These are phyloP conservation scores for Camelina neglecta DNA, from an alignment of 345 rosid genomes.

Conservation along the genomic window DNA sequence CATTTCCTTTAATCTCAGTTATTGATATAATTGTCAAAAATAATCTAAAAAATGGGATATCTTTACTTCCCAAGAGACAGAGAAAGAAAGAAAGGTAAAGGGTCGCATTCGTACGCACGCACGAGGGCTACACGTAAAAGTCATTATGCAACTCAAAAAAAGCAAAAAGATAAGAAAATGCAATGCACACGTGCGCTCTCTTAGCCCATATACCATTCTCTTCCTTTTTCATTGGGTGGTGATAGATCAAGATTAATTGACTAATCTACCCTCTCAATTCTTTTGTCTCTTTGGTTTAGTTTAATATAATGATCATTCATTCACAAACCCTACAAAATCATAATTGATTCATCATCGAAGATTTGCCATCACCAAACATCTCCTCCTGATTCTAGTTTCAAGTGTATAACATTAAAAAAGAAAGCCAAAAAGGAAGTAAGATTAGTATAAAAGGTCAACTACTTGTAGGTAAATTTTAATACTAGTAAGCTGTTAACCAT, in stretches of 20 bases:
- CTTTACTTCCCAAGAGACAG: conserved; percentile 6
- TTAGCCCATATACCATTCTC: neutral
- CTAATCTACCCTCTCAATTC: conserved; percentile 20
- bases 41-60: neutral
- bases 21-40: neutral
- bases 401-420: neutral
- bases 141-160: conserved; percentile 24
- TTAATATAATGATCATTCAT: conserved; percentile 3
- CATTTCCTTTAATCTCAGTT: too few species aligned
- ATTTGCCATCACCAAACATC: conserved; percentile 24
- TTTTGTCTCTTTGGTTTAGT: conserved; percentile 19
- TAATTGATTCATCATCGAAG: conserved; percentile 12
- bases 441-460: conserved; percentile 16
- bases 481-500: neutral
- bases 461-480: neutral
- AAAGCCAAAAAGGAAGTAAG: neutral
- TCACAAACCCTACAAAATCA: conserved; percentile 32
- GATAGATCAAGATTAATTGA: neutral
- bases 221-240: neutral
- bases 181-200: conserved; percentile 36
- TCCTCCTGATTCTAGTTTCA: neutral
- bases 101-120: conserved; percentile 39
- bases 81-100: conserved; percentile 31
- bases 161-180: neutral
- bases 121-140: conserved; percentile 27